These are phyloP conservation scores for Gymnopus androsaceus DNA, from an alignment of 1,284 basidiomycete genomes.

Conservation along the genomic window DNA sequence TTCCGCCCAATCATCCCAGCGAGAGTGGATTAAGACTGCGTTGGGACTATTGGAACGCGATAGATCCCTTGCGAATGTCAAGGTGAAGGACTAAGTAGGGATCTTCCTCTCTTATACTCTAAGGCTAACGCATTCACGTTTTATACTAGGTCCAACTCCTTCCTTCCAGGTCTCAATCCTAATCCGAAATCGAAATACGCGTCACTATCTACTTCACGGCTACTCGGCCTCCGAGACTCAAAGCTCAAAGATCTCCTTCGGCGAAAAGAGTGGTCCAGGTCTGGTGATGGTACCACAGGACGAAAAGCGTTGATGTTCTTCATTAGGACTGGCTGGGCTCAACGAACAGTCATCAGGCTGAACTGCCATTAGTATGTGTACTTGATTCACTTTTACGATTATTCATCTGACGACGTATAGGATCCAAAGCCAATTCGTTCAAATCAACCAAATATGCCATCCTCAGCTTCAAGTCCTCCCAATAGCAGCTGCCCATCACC, in stretches of 20 bases:
- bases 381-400: not conserved
- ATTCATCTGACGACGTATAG: not conserved
- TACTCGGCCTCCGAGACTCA: conserved; percentile 36
- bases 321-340: conserved; percentile 10
- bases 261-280: conserved; percentile 34
- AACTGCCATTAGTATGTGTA: not conserved
- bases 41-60: not conserved
- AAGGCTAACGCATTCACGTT: not conserved
- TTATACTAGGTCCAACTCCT: not conserved
- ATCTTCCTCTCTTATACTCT: not conserved
- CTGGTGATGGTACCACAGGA: conserved; percentile 25
- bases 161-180: not conserved
- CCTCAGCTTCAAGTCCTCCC: conserved; percentile 17
- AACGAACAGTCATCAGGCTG: not conserved
- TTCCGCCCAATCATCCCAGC: not conserved
- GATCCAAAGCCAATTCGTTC: not conserved
- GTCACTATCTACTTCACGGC: conserved; percentile 33
- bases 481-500: conserved; percentile 6
- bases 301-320: conserved; percentile 34
- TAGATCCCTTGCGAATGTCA: not conserved
- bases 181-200: conserved; percentile 29
- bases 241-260: conserved; percentile 31
- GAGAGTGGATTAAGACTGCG: not conserved
- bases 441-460: not conserved
- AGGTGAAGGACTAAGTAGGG: not conserved